Evolutionary conservation across 306 rosid genomes (phyloP), one percentile per base, ranked within the genome.

Genomic region (Prunus campanulata): DNA sequence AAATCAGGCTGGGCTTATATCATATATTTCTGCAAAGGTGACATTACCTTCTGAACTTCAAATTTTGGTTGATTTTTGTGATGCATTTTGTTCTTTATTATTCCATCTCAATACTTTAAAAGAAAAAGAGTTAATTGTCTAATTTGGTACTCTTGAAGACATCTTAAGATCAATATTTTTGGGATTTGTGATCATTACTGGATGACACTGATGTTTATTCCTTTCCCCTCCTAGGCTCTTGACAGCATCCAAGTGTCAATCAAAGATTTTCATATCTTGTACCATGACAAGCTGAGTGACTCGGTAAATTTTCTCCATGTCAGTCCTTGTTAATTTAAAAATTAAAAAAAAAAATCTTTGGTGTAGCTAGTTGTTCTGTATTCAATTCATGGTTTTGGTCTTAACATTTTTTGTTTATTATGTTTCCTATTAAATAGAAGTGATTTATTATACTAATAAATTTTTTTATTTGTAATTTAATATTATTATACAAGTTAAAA

Each of bases 171-270:
- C 44, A 39, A 7, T 39, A 1, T 39, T 79, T 70, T 63, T 6
- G 2, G 72, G 51, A 15, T 56, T 35, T 5, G 22, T 60, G n/a
- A 76, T 77, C 66, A 72, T 22, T 15, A 25, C 70, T 68, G 42
- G 52, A 77, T 20, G 57, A 60, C 8, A 14, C 61, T 77, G 39
- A 78, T 84, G 47, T 77, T 52, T 50, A 51, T 42, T 61, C 24
- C 52, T 50, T 71, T 78, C 10, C 66, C 76, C 68, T 32, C 32
- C 2, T 76, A 95, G 97, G 83, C 89, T 83, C 86, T 95, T 83
- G 98, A 95, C 86, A 92, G 86, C 91, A 95, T 95, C 77, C 97
- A 92, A 89, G 93, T 95, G 68, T 89, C 93, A 77, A 85, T 95
- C 59, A 82, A 91, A 71, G 88, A 87, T 74, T 86, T 95, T 83